Percentiles rank a stretch among this genome's conserved stretches.
Evolutionary conservation across 768 basidiomycete genomes (phyloP).

Genomic region (Neoboletus magnificus): DNA sequence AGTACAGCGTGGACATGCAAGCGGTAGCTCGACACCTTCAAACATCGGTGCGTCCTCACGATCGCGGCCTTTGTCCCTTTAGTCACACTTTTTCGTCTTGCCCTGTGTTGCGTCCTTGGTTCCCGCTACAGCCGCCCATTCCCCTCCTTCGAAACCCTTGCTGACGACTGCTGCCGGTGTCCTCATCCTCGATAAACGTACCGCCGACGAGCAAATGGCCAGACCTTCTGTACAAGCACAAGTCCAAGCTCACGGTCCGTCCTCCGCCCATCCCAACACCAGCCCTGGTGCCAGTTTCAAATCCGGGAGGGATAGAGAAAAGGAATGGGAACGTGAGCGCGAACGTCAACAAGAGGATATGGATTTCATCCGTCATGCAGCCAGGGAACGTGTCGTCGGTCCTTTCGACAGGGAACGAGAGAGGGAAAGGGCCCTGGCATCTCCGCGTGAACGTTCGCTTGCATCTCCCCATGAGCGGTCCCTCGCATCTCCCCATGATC

Average conservation of each 20-base stretch:
- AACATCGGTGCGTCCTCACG: conserved; percentile 20
- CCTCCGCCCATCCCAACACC: conserved; percentile 21
- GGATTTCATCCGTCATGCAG: conserved; percentile 22
- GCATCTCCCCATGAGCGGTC: conserved; percentile 25
- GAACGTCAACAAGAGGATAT: conserved; percentile 30
- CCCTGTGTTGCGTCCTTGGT: background rate
- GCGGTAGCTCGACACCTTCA: conserved; percentile 25
- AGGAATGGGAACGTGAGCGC: conserved; percentile 30
- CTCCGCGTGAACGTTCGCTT: conserved; percentile 24
- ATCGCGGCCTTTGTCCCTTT: background rate
- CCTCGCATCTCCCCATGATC: conserved; percentile 21
- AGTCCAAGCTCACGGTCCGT: conserved; percentile 13
- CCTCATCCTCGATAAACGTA: conserved; percentile 31
- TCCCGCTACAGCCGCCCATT: conserved; percentile 23
- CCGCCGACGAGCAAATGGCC: conserved; percentile 29
- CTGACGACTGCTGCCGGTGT: conserved; percentile 24
- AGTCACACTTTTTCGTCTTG: conserved; percentile 3
- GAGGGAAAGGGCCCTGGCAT: conserved; percentile 21
- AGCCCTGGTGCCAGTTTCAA: conserved; percentile 21
- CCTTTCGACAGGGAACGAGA: conserved; percentile 29
- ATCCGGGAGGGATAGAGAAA: conserved; percentile 25
- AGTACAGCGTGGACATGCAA: conserved; percentile 25
- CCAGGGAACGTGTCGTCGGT: conserved; percentile 22
- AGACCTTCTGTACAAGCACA: conserved; percentile 19
- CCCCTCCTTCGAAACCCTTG: conserved; percentile 25